phyloP scores from a whole-genome alignment of 441 rosid genomes.

The Metrosideros polymorpha region DNA sequence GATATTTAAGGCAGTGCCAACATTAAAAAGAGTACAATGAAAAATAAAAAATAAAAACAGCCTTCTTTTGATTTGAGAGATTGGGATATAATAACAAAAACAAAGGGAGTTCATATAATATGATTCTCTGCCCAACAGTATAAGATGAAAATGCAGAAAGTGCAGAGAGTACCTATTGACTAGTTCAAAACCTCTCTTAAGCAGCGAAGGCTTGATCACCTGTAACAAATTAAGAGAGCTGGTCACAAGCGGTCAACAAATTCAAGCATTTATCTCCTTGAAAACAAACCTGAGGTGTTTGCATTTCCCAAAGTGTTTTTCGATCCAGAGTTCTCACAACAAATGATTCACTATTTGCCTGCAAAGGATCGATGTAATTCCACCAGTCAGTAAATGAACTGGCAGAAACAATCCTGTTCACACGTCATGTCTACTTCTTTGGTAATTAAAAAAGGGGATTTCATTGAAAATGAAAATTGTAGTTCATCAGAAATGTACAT shows the following conservation, averaged over 20 bases:
- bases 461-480: neutral
- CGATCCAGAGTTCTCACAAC: slow-evolving; percentile 84
- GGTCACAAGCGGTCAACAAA: neutral
- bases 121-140: neutral
- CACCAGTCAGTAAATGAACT: neutral
- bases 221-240: slow-evolving; percentile 8
- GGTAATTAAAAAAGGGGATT: neutral
- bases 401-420: neutral
- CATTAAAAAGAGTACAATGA: neutral
- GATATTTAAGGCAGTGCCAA: neutral
- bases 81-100: neutral
- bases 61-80: neutral
- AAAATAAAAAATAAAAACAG: neutral
- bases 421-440: neutral
- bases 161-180: slow-evolving; percentile 55
- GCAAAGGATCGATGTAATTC: neutral
- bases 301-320: slow-evolving; percentile 96
- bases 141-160: neutral
- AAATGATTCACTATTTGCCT: slow-evolving; percentile 69
- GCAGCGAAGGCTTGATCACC: slow-evolving; percentile 81
- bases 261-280: neutral
- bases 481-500: neutral
- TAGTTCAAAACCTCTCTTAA: slow-evolving; percentile 75
- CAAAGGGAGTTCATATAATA: neutral
- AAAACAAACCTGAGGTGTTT: slow-evolving; percentile 79